Evolutionary conservation across 345 rosid genomes (phyloP).

Genomic region (Carallia brachiata): DNA sequence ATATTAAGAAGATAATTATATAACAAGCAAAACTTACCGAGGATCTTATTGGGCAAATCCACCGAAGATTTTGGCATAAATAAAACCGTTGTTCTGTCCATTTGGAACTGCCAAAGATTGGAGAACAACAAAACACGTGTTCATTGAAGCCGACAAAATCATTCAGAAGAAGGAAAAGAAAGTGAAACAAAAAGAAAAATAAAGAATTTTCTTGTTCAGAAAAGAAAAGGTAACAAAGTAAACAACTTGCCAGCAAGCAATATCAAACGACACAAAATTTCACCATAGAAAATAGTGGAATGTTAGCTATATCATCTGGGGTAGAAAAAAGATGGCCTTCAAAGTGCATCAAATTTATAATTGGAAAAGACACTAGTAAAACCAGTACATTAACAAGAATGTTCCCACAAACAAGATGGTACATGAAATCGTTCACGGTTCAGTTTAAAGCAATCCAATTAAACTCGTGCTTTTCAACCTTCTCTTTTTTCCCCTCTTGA

Average conservation of each 20-base stretch:
- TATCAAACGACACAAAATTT: not conserved
- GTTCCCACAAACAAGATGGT: not conserved
- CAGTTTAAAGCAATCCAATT: not conserved
- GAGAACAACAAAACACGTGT: conserved; percentile 1
- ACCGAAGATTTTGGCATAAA: conserved; percentile 90
- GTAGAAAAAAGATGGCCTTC: not conserved
- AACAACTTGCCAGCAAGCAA: not conserved
- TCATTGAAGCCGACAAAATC: not conserved
- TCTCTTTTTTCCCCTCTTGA: not conserved
- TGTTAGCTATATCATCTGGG: not conserved
- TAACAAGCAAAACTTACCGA: conserved; percentile 54
- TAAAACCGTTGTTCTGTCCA: conserved; percentile 59
- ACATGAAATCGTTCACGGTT: not conserved
- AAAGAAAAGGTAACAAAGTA: not conserved
- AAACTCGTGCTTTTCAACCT: not conserved
- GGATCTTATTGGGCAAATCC: conserved; percentile 88
- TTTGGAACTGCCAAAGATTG: conserved; percentile 49
- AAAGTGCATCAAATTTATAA: not conserved
- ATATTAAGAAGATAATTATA: not conserved
- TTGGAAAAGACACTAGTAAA: not conserved
- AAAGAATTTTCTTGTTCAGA: not conserved
- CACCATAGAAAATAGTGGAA: not conserved
- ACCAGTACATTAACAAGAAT: not conserved
- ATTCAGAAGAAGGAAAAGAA: not conserved
- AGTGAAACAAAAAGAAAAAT: not conserved